Evolutionary conservation across 106 monocot genomes (phyloP).

Genomic region (Narthecium ossifragum): DNA sequence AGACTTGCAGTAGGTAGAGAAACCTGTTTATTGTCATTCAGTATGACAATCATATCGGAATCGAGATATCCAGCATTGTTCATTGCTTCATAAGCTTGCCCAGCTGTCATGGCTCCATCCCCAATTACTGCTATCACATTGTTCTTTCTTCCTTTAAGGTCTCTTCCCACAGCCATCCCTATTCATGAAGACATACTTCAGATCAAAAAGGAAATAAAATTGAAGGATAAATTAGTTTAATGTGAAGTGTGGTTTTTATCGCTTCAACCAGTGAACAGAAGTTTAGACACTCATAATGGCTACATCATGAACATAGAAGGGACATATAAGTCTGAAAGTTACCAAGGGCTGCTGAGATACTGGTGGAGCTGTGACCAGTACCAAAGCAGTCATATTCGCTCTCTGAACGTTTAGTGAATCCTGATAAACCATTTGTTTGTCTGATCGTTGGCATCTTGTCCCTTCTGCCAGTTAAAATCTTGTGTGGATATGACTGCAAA

Average conservation of each 20-base stretch:
- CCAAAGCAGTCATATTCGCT: constrained; percentile 87
- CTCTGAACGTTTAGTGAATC: constrained; percentile 89
- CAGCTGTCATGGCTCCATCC: constrained; percentile 96
- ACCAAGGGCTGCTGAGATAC: constrained; percentile 92
- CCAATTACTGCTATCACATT: constrained; percentile 91
- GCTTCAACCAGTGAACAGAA: too few relatives aligned
- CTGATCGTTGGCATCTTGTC: constrained; percentile 84
- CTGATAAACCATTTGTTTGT: constrained; percentile 81
- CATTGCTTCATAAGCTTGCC: constrained; percentile 97
- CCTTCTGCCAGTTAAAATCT: constrained; percentile 88
- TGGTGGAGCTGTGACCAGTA: constrained; percentile 92
- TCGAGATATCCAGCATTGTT: constrained; percentile 96
- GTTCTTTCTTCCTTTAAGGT: constrained; percentile 79
- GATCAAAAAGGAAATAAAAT: background rate
- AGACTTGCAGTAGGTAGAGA: constrained; percentile 87
- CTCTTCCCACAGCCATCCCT: constrained; percentile 96
- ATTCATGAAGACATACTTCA: constrained; percentile 1
- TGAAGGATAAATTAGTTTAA: too few relatives aligned
- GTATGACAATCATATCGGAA: constrained; percentile 70
- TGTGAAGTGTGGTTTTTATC: background rate
- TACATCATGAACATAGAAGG: background rate
- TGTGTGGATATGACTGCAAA: constrained; percentile 89
- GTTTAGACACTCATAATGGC: background rate
- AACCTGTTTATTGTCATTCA: constrained; percentile 95
- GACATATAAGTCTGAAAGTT: too few relatives aligned